Evolutionary conservation across 768 basidiomycete genomes (phyloP).

Genomic region (Mycena galopus): DNA sequence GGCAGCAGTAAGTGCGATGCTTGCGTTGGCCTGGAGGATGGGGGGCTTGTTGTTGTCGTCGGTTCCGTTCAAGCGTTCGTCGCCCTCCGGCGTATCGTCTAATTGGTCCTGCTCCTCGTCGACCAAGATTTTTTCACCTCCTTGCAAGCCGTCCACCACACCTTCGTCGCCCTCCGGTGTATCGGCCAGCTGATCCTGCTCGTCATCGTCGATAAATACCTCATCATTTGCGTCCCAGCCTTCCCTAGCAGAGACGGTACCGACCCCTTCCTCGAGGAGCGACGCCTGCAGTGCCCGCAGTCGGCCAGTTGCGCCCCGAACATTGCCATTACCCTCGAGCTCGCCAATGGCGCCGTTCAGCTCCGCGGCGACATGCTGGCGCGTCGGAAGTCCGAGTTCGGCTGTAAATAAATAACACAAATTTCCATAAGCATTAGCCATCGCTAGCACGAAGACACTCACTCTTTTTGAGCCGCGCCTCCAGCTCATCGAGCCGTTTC

Average conservation of each 20-base stretch:
- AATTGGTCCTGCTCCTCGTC: no score
- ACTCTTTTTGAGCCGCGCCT: conserved; percentile 10
- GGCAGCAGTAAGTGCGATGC: background rate
- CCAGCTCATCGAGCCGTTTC: conserved; percentile 23
- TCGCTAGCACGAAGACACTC: background rate
- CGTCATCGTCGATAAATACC: background rate
- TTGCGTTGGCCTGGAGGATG: background rate
- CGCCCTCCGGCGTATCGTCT: no score
- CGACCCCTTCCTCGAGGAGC: conserved; percentile 4
- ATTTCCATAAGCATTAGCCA: background rate
- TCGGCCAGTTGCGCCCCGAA: background rate
- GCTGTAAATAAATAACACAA: background rate
- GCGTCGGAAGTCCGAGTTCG: conserved; percentile 3
- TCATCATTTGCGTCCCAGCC: background rate
- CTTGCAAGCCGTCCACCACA: background rate
- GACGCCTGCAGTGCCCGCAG: conserved; percentile 20
- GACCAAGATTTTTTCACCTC: background rate
- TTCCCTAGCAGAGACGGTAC: no score
- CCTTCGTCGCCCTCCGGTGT: background rate
- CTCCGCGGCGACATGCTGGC: conserved; percentile 12
- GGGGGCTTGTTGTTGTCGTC: background rate
- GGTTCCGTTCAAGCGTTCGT: no score
- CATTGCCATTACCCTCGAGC: conserved; percentile 11
- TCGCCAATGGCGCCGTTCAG: background rate
- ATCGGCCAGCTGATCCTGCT: background rate